Conservation (phyloP, 495 filamentous ascomycete species). For the Penicillium malachiteum region DNA sequence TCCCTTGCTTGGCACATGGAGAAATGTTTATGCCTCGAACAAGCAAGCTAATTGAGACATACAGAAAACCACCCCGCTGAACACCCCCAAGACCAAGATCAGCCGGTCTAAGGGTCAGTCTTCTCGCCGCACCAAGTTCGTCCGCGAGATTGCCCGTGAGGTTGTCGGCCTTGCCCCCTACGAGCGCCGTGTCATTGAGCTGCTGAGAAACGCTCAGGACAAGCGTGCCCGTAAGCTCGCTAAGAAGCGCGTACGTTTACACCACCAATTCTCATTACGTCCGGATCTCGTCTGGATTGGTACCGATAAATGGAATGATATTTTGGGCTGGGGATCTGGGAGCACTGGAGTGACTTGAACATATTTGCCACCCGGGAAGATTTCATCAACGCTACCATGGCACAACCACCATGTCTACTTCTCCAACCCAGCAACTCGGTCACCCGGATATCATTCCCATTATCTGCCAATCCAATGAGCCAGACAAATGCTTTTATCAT, state of each 20-base stretch:
- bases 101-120: constrained; percentile 88
- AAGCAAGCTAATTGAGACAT: constrained; percentile 34
- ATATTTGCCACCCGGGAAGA: constrained; percentile 5
- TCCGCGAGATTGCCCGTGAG: constrained; percentile 92
- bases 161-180: constrained; percentile 90
- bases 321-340: background rate
- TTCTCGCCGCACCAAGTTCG: constrained; percentile 91
- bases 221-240: constrained; percentile 98
- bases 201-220: constrained; percentile 97
- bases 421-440: background rate
- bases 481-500: background rate
- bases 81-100: constrained; percentile 78
- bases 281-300: background rate
- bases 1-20: background rate
- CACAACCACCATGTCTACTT: background rate
- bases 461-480: background rate
- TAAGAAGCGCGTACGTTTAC: constrained; percentile 85
- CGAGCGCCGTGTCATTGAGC: constrained; percentile 97
- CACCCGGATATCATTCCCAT: background rate
- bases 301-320: constrained; percentile 4
- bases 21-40: background rate
- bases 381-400: background rate
- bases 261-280: background rate
- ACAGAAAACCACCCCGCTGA: constrained; percentile 87
- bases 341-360: background rate